Base-by-base conservation (phyloP, 164 flowering plant genomes). In the Aristolochia californica region DNA sequence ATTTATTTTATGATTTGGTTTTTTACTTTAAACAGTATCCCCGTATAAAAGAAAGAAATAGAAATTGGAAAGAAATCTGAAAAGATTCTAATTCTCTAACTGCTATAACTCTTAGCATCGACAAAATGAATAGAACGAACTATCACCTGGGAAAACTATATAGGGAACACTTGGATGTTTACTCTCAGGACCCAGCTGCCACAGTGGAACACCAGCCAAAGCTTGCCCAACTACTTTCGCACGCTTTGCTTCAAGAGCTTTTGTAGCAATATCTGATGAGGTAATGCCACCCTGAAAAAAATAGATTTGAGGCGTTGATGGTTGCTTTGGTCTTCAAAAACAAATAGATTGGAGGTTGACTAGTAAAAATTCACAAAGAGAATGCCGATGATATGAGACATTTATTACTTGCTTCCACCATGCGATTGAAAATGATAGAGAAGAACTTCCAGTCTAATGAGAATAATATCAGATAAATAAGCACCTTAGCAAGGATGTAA, bases 401-500 rank as follows among this genome's bases (percentile, higher is more conserved):
- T 34, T 7, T 34, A 34, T 7, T 34, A 34, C 40, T 5, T 34
- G 40, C n/a, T n/a, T 34, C 40, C 40, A 34, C 40, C 40, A 34
- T 8, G 21, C 1, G 28, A 25, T 18, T 54, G 18, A 15, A 54
- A 27, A 26, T 17, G 10, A 54, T 4, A 23, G 23, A 14, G 16
- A 15, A 18, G 28, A 54, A 24, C 21, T 27, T 54, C 30, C 43
- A 5, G 28, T 27, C 15, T 14, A 27, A 26, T 21, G 13, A 57
- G 25, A n/a, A n/a, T n/a, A n/a, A n/a, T 23, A 44, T 57, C 26
- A 9, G 21, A 45, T 5, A 40, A 16, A 59, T 16, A 5, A 40
- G 51, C 82, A 94, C 99, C 97, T 94, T 94, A 45, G 99, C 99
- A 70, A 94, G 81, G 34, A 94, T 94, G 68, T 94, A 94, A 47